Conservation (phyloP, 495 filamentous ascomycete genomes). For the Xylaria sp. region DNA sequence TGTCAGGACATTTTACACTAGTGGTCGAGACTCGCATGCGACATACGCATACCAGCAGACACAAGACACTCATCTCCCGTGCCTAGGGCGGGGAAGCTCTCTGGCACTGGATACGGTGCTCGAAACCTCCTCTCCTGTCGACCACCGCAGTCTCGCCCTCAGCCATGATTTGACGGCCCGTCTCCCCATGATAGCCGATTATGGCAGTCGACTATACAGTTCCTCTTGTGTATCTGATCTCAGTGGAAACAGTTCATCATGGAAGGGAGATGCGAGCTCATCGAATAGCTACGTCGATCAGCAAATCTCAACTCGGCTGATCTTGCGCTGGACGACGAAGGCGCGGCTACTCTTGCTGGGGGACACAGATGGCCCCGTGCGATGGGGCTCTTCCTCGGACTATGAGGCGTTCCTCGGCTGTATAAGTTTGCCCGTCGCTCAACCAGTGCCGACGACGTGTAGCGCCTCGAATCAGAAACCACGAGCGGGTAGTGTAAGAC, state of each 20-base stretch:
- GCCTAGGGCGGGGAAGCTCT: background rate
- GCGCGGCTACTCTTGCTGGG: background rate
- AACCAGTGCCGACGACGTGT: constrained; percentile 1
- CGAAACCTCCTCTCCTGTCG: background rate
- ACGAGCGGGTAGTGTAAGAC: constrained; percentile 5
- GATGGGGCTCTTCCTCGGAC: background rate
- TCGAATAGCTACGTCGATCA: background rate
- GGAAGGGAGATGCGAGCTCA: background rate
- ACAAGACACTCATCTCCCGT: constrained; percentile 14
- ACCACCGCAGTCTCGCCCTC: constrained; percentile 4
- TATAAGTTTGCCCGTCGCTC: background rate
- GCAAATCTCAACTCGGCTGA: constrained; percentile 12
- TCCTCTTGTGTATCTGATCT: background rate
- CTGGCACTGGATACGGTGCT: background rate
- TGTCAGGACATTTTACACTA: constrained; percentile 5
- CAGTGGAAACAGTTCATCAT: background rate
- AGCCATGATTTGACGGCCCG: constrained; percentile 9
- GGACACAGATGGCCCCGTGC: constrained; percentile 3
- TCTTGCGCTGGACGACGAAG: constrained; percentile 1
- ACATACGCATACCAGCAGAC: background rate
- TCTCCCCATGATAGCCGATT: background rate
- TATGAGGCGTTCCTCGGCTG: background rate
- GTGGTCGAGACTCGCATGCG: constrained; percentile 11
- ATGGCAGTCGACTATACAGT: background rate
- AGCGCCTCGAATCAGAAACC: constrained; percentile 17